Conservation (phyloP, 805 yeast genomes). For the Naumovozyma castellii region DNA sequence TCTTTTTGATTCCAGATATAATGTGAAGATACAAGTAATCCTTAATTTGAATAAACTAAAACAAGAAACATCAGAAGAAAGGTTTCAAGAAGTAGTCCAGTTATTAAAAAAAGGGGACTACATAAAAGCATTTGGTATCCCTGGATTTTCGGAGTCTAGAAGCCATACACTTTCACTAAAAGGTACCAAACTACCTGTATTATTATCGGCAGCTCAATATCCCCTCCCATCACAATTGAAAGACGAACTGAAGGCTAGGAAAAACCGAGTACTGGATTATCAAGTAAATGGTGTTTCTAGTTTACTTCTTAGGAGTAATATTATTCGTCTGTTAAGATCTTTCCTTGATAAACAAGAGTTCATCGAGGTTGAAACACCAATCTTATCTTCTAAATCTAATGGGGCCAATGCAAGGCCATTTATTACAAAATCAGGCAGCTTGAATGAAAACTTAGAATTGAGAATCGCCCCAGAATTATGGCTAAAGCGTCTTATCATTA, state of each 20-base stretch:
- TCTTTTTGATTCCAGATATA: slow-evolving; percentile 6
- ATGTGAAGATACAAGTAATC: slow-evolving; percentile 18
- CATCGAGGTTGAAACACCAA: slow-evolving; percentile 84
- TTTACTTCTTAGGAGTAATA: slow-evolving; percentile 42
- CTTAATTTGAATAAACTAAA: slow-evolving; percentile 12
- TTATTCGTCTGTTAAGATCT: slow-evolving; percentile 45
- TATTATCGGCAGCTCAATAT: slow-evolving; percentile 61
- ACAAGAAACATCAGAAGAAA: neutral
- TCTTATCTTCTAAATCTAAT: slow-evolving; percentile 58
- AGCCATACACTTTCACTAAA: slow-evolving; percentile 67
- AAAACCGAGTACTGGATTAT: slow-evolving; percentile 66
- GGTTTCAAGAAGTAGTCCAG: slow-evolving; percentile 5
- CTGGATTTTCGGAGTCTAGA: slow-evolving; percentile 58
- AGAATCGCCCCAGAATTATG: slow-evolving; percentile 94
- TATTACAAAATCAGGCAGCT: slow-evolving; percentile 37
- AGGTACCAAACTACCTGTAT: slow-evolving; percentile 36
- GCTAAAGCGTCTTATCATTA: slow-evolving; percentile 73
- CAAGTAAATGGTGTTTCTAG: slow-evolving; percentile 45
- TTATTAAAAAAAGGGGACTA: slow-evolving; percentile 63
- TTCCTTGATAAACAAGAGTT: slow-evolving; percentile 51
- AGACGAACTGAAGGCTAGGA: slow-evolving; percentile 47
- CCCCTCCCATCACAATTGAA: slow-evolving; percentile 58
- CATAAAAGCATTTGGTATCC: slow-evolving; percentile 54
- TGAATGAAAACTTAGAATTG: slow-evolving; percentile 38
- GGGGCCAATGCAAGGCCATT: slow-evolving; percentile 96